These are phyloP conservation scores for Pezicula carpinea DNA, from an alignment of 2,329 filamentous ascomycete species.

Conservation along the genomic window DNA sequence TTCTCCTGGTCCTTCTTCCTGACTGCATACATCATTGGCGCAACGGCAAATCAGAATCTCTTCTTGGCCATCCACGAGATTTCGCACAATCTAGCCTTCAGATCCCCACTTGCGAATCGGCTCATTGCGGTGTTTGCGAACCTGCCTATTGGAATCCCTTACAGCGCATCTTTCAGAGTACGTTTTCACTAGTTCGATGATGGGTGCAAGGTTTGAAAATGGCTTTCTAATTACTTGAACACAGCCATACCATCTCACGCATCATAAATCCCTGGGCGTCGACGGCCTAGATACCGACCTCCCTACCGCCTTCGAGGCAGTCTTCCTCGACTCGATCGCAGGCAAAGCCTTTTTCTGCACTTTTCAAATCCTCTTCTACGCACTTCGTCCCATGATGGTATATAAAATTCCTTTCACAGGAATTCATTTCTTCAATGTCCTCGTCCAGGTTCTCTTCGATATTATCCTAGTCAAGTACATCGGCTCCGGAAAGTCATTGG, in stretches of 20 bases:
- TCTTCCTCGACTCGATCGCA: slow-evolving; percentile 89
- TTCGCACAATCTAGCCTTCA: slow-evolving; percentile 94
- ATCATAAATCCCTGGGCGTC: slow-evolving; percentile 97
- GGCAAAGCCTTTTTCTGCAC: slow-evolving; percentile 99
- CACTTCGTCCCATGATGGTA: slow-evolving; percentile 89
- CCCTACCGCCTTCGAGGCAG: slow-evolving; percentile 83
- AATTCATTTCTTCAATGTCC: slow-evolving; percentile 79
- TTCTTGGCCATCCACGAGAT: slow-evolving; percentile 99
- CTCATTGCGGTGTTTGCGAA: slow-evolving; percentile 91
- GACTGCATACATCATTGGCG: slow-evolving; percentile 85
- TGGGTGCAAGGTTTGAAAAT: not conserved
- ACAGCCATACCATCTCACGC: slow-evolving; percentile 92
- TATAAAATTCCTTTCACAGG: slow-evolving; percentile 84
- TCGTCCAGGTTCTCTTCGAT: slow-evolving; percentile 75
- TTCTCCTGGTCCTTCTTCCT: slow-evolving; percentile 81
- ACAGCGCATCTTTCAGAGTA: slow-evolving; percentile 91
- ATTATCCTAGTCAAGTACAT: slow-evolving; percentile 52
- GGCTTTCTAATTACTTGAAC: slow-evolving; percentile 18
- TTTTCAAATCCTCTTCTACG: slow-evolving; percentile 99
- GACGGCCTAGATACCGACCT: slow-evolving; percentile 95
- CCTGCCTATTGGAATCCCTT: slow-evolving; percentile 90
- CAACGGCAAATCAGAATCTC: slow-evolving; percentile 95
- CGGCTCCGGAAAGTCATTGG: slow-evolving; percentile 60
- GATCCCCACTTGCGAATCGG: slow-evolving; percentile 72
- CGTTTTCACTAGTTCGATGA: slow-evolving; percentile 24